Evolutionary conservation across 805 yeast species (phyloP), one percentile per base, ranked within the genome.

Genomic region (Huiozyma naganishii): DNA sequence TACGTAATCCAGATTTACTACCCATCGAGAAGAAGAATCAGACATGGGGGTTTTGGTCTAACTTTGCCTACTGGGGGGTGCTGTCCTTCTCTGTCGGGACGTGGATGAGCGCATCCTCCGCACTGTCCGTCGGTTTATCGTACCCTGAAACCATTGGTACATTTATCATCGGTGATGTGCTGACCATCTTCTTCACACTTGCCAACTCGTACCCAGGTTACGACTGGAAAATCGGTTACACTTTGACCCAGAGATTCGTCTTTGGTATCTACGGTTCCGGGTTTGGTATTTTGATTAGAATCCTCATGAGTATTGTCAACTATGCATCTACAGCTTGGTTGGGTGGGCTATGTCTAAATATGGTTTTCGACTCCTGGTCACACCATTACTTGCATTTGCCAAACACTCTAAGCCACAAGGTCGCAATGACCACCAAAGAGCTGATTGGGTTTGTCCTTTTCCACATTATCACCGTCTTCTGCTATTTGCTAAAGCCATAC

Each of bases 171-270:
- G 77, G 73, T 27, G 73, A 72, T 51, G 46, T 68, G 6, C 45
- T 74, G 12, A 69, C 74, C n/a, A 57, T 69, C 35, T n/a, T 59
- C 6, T 64, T 67, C 42, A 69, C 77, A 7, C 48, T 69, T 36
- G 62, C 70, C 10, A 72, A 71, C 52, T 67, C 74, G n/a, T 64
- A 60, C 41, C 74, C 71, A 1, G 79, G 79, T 32, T 52, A 59
- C 8, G 66, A 70, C 39, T 73, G 68, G 59, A 76, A 71, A 53
- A 64, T 70, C 37, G 74, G 74, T 6, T 71, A 61, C 50, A 68
- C 76, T 1, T 42, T 71, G 23, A 58, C 66, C 11, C 73, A 68
- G 48, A 55, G 76, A 51, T 59, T 70, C 32, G 62, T 66, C 6
- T 72, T 70, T 55, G 76, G 76, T 13, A 65, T 70, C 23, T 58